These are phyloP conservation scores for Primulina tabacum DNA, from an alignment of 257 asterid species.

Conservation along the genomic window DNA sequence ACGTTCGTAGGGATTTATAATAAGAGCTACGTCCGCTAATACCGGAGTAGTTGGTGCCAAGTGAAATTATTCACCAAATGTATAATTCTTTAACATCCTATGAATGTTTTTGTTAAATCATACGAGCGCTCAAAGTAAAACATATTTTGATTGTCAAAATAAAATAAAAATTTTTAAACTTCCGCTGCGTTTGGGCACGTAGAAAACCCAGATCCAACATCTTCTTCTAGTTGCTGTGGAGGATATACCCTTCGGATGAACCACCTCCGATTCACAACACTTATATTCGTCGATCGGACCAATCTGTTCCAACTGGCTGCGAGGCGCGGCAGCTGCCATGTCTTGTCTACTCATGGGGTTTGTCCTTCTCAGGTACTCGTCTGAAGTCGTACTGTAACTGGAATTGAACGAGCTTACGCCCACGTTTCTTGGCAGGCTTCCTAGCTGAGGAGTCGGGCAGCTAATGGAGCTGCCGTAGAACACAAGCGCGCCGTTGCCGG, in stretches of 20 bases:
- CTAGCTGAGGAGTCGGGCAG: constrained; percentile 16
- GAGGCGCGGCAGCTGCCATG: constrained; percentile 1
- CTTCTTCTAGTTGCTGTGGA: constrained; percentile 23
- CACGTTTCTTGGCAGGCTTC: constrained; percentile 25
- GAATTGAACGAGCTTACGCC: constrained; percentile 19
- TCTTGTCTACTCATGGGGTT: background rate
- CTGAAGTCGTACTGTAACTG: background rate
- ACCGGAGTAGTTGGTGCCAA: too few species aligned
- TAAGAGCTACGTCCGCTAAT: too few species aligned
- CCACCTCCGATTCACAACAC: constrained; percentile 24
- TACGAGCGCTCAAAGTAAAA: too few species aligned
- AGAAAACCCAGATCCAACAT: too few species aligned
- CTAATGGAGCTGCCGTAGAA: constrained; percentile 18
- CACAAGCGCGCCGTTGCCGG: constrained; percentile 23
- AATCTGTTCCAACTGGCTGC: constrained; percentile 24
- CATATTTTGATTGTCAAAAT: too few species aligned
- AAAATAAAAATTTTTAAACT: too few species aligned
- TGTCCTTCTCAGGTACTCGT: constrained; percentile 9
- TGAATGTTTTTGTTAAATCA: too few species aligned
- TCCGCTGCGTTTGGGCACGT: too few species aligned
- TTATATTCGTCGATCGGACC: constrained; percentile 36
- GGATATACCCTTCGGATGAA: constrained; percentile 30
- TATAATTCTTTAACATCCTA: too few species aligned
- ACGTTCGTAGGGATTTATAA: too few species aligned
- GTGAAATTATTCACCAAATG: too few species aligned